Evolutionary conservation across 2,329 filamentous ascomycete species (phyloP).

Genomic region (Xylariaceae sp.): DNA sequence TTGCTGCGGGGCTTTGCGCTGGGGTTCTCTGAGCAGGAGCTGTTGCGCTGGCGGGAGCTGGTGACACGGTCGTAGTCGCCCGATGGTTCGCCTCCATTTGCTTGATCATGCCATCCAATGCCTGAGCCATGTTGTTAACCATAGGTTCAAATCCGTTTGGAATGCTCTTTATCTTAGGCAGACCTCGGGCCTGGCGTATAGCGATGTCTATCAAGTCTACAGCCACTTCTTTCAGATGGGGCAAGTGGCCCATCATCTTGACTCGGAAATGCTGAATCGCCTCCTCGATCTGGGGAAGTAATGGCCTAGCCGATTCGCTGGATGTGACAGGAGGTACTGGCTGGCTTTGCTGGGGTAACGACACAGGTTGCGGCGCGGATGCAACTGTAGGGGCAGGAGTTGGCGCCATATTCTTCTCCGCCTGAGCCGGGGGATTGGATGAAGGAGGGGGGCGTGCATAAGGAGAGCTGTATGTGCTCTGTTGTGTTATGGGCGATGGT

Average conservation of each 20-base stretch:
- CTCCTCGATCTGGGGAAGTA: constrained; percentile 30
- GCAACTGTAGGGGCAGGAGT: constrained; percentile 19
- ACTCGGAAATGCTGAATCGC: constrained; percentile 30
- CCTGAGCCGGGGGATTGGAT: constrained; percentile 23
- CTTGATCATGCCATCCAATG: constrained; percentile 30
- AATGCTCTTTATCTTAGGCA: constrained; percentile 14
- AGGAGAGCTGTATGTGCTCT: constrained; percentile 32
- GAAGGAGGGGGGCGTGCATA: constrained; percentile 32
- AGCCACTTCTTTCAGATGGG: constrained; percentile 28
- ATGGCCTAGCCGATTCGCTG: constrained; percentile 8
- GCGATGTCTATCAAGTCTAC: constrained; percentile 31
- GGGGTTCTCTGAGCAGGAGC: constrained; percentile 21
- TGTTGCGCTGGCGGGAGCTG: constrained; percentile 16
- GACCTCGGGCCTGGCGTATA: constrained; percentile 28
- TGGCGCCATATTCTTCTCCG: constrained; percentile 18
- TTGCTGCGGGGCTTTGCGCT: constrained; percentile 26
- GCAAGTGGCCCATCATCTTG: constrained; percentile 29
- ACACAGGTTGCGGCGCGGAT: constrained; percentile 16
- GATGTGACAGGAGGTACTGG: constrained; percentile 11
- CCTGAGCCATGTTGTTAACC: constrained; percentile 28
- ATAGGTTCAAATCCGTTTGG: constrained; percentile 28
- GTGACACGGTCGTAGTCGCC: constrained; percentile 27
- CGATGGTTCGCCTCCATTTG: constrained; percentile 27
- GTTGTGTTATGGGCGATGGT: constrained; percentile 25
- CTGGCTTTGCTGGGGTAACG: constrained; percentile 11